A percentile compares a stretch with the other conserved stretches of the same genome.
These are phyloP conservation scores for Caloboletus firmus DNA, from an alignment of 1,284 basidiomycete genomes.

Conservation along the genomic window DNA sequence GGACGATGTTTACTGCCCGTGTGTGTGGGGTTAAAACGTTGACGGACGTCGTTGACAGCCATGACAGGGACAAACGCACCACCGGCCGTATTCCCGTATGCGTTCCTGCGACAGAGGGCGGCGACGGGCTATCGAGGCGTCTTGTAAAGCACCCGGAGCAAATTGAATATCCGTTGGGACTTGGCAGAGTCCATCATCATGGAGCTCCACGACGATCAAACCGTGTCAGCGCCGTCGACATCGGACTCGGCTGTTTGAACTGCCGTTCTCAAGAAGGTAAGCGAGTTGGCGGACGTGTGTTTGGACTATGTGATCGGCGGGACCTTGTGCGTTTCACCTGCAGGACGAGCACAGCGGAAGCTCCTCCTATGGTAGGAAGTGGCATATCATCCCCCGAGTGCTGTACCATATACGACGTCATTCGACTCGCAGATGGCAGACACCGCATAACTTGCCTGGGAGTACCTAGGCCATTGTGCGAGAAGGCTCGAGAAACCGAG, in stretches of 20 bases:
- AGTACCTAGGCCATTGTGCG: background rate
- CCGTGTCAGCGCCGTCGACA: background rate
- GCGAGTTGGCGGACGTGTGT: background rate
- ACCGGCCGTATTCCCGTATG: background rate
- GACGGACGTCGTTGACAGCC: constrained; percentile 3
- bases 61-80: background rate
- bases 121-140: background rate
- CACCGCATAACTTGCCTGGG: too few species aligned
- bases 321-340: background rate
- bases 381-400: background rate
- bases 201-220: background rate
- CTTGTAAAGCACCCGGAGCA: background rate
- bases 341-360: background rate
- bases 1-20: background rate
- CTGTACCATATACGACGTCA: background rate
- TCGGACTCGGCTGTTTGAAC: background rate
- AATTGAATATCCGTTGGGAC: background rate
- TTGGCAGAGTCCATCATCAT: background rate
- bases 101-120: background rate
- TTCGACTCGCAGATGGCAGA: background rate
- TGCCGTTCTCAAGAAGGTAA: background rate
- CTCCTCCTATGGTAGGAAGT: background rate
- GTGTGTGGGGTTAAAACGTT: background rate
- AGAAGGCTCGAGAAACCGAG: background rate
- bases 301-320: background rate